Evolutionary conservation across 208 protist genomes (phyloP), one percentile per base, ranked within the genome.

Genomic region (Acanthamoeba healyi): DNA sequence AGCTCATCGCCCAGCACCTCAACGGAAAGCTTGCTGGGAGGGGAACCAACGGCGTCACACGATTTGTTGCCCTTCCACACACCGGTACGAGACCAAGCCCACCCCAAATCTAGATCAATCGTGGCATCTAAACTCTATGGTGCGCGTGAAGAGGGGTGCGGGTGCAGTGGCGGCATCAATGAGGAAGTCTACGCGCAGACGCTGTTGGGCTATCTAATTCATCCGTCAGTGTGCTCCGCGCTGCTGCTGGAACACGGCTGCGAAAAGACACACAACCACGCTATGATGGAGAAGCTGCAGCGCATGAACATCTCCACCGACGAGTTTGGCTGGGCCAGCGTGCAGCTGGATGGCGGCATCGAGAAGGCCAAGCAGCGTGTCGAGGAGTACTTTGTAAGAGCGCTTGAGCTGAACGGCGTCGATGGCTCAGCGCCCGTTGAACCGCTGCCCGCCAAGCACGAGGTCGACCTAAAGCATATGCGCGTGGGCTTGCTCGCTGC

Each of bases 181-280:
- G 82, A 77, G 54, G 29, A 44, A 17, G 38, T 94, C 12, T 70
- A 67, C 44, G 24, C 93, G 3, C 38, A 44, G n/a, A 94, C 72
- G 6, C 51, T 96, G 22, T 34, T 94, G 38, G 87, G 94, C 14
- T 94, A 96, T 72, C 56, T 96, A 46, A 7, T 40, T 22, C 46
- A 54, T 38, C 94, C 93, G 22, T 34, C 49, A 7, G 95, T 96
- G 14, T 2, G 10, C 15, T 58, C 87, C 7, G 94, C 95, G 46
- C 38, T 95, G 58, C 77, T 96, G n/a, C 88, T 96, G 12, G 95
- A 96, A 89, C 95, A 96, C 81, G 95, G 95, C 7, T 96, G 95
- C 54, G 95, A 96, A 65, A 96, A 95, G 84, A 96, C 95, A 1
- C 95, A 96, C 94, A 96, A 96, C 89, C 61, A 95, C 34, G 84